Percentiles rank a stretch among this genome's conserved stretches.
Evolutionary conservation across 441 rosid species (phyloP).

Genomic region (Euphorbia celastroides): DNA sequence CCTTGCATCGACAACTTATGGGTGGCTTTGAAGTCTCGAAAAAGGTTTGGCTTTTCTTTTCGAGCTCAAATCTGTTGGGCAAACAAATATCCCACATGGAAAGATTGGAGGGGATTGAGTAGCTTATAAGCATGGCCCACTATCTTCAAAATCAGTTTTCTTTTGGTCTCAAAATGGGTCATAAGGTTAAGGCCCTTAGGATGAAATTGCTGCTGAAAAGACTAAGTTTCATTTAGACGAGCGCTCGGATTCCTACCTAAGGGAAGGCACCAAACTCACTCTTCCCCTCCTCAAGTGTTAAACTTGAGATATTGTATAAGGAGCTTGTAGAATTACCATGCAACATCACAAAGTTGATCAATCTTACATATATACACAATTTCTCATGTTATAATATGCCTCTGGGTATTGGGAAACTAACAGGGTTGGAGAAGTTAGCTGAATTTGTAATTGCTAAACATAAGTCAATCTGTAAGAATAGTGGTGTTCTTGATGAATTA

Average conservation of each 20-base stretch:
- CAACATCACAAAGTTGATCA: background rate
- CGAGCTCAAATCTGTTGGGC: too few relatives aligned
- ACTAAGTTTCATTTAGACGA: background rate
- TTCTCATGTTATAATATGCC: background rate
- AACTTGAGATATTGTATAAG: background rate
- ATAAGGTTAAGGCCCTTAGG: too few relatives aligned
- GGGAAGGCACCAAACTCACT: background rate
- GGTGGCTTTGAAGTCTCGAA: too few relatives aligned
- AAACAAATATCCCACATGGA: too few relatives aligned
- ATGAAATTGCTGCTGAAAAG: too few relatives aligned
- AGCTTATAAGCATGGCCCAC: too few relatives aligned
- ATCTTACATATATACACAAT: background rate
- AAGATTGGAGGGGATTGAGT: too few relatives aligned
- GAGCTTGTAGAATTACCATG: background rate
- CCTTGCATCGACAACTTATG: too few relatives aligned
- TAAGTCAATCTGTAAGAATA: background rate
- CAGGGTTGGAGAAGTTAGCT: background rate
- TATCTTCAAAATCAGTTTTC: too few relatives aligned
- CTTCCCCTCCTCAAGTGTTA: background rate
- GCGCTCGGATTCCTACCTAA: too few relatives aligned
- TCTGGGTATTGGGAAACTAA: background rate
- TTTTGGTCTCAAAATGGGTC: too few relatives aligned
- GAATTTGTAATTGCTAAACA: background rate
- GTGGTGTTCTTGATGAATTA: background rate
- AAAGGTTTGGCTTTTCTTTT: too few relatives aligned